These are phyloP conservation scores for Papiliotrema fonsecae DNA, from an alignment of 1,284 basidiomycete species.

Conservation along the genomic window DNA sequence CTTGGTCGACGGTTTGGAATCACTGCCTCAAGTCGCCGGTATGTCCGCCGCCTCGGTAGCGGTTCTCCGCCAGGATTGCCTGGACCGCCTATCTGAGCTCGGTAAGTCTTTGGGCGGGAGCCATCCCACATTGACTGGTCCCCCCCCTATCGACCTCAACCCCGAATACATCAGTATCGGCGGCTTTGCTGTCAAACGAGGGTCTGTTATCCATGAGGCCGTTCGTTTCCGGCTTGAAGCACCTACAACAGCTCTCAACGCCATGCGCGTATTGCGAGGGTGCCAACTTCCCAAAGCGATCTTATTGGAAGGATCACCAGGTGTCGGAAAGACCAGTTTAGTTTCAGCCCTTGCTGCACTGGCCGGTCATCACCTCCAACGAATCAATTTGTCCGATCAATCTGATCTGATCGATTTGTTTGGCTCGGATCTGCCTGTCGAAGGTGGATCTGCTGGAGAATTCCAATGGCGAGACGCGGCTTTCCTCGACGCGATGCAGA, in stretches of 20 bases:
- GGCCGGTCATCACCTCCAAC: conserved; percentile 72
- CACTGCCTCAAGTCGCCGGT: conserved; percentile 61
- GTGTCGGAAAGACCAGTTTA: conserved; percentile 98
- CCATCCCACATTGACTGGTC: not conserved
- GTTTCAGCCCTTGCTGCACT: conserved; percentile 80
- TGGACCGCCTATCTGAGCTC: conserved; percentile 26
- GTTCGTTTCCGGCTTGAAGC: conserved; percentile 74
- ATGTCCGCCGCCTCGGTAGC: conserved; percentile 34
- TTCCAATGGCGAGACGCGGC: conserved; percentile 98
- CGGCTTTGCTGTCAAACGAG: conserved; percentile 67
- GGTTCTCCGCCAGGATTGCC: conserved; percentile 36
- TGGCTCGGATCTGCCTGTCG: conserved; percentile 92
- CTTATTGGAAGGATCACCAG: conserved; percentile 93
- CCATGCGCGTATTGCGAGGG: conserved; percentile 82
- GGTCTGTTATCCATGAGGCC: conserved; percentile 47
- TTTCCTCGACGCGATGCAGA: conserved; percentile 86
- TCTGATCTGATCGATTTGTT: conserved; percentile 96
- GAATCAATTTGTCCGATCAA: conserved; percentile 99
- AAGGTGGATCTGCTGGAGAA: conserved; percentile 84
- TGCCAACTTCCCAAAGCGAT: conserved; percentile 89
- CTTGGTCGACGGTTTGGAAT: conserved; percentile 74
- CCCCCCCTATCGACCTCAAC: conserved; percentile 18
- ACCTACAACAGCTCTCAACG: conserved; percentile 83
- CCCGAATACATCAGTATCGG: conserved; percentile 59
- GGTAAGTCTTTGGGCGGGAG: conserved; percentile 12